A percentile compares a stretch with the other conserved stretches of the same genome.
phyloP scores from a whole-genome alignment of 768 basidiomycete species.

The Tubosaeta brunneosetosa region DNA sequence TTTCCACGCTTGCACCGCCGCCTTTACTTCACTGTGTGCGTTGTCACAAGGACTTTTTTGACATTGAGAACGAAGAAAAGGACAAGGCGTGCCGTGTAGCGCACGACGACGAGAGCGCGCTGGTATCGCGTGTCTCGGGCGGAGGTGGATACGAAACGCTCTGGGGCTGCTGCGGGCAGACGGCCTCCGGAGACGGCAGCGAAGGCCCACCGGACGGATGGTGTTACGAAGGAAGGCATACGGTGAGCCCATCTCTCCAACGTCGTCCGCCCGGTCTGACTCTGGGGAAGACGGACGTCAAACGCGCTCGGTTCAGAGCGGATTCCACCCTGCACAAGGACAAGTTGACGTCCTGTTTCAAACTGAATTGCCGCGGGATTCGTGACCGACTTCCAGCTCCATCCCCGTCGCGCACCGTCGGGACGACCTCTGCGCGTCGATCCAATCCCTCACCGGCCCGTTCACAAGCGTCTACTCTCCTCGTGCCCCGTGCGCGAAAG shows the following conservation, averaged over 20 bases:
- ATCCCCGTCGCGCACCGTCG: conserved; percentile 3
- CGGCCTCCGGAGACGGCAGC: conserved; percentile 71
- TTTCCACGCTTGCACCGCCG: conserved; percentile 58
- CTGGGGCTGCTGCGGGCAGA: conserved; percentile 71
- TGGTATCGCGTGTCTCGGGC: conserved; percentile 56
- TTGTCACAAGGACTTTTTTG: conserved; percentile 67
- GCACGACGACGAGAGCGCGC: conserved; percentile 78
- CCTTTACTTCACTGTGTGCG: conserved; percentile 69
- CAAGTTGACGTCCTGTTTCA: conserved; percentile 59
- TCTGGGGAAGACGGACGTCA: conserved; percentile 53
- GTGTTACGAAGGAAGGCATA: conserved; percentile 83
- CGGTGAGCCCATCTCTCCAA: conserved; percentile 32
- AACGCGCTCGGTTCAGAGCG: conserved; percentile 73
- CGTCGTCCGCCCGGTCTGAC: neutral
- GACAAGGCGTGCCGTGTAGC: conserved; percentile 64
- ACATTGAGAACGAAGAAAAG: conserved; percentile 58
- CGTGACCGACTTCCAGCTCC: conserved; percentile 16
- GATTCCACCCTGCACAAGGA: conserved; percentile 66
- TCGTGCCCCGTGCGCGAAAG: conserved; percentile 17
- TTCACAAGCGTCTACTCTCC: conserved; percentile 11
- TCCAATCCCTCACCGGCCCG: conserved; percentile 23
- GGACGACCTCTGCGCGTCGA: conserved; percentile 17
- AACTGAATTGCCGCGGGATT: conserved; percentile 50
- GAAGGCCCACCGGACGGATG: conserved; percentile 83
- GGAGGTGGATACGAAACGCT: conserved; percentile 44